Conservation (phyloP, 1,284 basidiomycete species). For the Ceratobasidium sp. region DNA sequence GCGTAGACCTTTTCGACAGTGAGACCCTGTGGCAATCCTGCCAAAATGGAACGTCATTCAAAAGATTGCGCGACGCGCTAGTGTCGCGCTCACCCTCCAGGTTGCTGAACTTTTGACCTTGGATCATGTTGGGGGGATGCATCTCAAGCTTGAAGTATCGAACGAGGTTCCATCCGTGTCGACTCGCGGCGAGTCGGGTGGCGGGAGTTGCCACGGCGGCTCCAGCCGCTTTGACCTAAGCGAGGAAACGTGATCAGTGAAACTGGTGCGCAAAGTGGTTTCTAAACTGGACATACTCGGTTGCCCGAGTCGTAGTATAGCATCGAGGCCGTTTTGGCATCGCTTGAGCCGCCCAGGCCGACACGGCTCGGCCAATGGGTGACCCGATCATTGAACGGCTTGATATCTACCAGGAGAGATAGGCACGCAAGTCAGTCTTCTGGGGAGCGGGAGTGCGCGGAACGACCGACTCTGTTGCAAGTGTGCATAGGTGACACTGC, state of each 20-base stretch:
- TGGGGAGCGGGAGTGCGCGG: too few species aligned
- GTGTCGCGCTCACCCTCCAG: neutral
- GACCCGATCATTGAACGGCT: constrained; percentile 6
- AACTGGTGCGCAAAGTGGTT: neutral
- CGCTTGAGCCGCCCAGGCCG: constrained; percentile 4
- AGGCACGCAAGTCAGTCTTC: neutral
- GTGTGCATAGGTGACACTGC: constrained; percentile 6
- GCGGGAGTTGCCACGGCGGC: neutral
- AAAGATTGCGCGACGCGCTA: neutral
- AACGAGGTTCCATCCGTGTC: neutral
- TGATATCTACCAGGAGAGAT: neutral
- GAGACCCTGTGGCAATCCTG: neutral
- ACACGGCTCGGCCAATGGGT: constrained; percentile 18
- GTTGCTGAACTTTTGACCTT: neutral
- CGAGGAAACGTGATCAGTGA: too few species aligned
- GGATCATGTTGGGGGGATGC: constrained; percentile 15
- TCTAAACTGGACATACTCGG: neutral
- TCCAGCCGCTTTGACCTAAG: neutral
- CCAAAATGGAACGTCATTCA: neutral
- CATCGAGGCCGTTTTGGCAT: constrained; percentile 31
- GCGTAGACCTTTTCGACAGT: constrained; percentile 14
- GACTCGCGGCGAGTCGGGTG: neutral
- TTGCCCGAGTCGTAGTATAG: constrained; percentile 33
- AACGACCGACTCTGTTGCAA: neutral
- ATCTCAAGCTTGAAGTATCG: constrained; percentile 24